Evolutionary conservation across 139 green algal genomes (phyloP), one percentile per base, ranked within the genome.

Genomic region (Chlamydomonas eustigma): DNA sequence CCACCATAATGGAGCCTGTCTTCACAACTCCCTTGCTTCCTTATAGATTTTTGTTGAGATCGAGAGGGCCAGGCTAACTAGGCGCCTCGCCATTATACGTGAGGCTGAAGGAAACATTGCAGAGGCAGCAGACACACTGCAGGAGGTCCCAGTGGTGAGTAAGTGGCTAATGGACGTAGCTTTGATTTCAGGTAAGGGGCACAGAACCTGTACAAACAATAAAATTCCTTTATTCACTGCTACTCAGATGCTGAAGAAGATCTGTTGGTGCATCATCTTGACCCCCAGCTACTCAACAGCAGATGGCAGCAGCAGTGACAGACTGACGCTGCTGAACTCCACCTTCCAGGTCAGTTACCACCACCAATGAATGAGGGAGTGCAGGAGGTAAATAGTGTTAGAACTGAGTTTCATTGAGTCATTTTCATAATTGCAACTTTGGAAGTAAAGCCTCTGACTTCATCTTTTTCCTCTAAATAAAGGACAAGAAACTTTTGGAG

Each of bases 31-130:
- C n/a, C n/a, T n/a, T n/a, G n/a, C n/a, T 58, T 58, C 12, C 44
- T 58, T 22, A 65, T 90, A 97, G 90, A 99, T 99, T 63, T 99
- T 96, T 81, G 94, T 99, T 39, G 96, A 99, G 88, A 97, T 99
- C 76, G 96, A 99, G 88, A 86, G 96, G 4, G 95, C 96, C 18
- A 84, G 96, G 12, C 84, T 99, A 39, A 97, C 91, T 2, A 86
- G 88, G 50, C 86, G 83, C 70, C 87, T 99, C 68, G 96, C 96
- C 0, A 70, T 64, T 36, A 97, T 98, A 37, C 90, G 92, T 64
- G 96, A 99, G 80, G 83, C 80, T n/a, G 90, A 97, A 70, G 96
- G 95, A n/a, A 91, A 97, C 4, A 83, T 98, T 6, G 76, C 82
- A 22, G 94, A 97, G 75, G 96, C 96, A 4, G 94, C 94, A 8